phyloP scores from a whole-genome alignment of 2,329 filamentous ascomycete species.

The Alternaria triticina region DNA sequence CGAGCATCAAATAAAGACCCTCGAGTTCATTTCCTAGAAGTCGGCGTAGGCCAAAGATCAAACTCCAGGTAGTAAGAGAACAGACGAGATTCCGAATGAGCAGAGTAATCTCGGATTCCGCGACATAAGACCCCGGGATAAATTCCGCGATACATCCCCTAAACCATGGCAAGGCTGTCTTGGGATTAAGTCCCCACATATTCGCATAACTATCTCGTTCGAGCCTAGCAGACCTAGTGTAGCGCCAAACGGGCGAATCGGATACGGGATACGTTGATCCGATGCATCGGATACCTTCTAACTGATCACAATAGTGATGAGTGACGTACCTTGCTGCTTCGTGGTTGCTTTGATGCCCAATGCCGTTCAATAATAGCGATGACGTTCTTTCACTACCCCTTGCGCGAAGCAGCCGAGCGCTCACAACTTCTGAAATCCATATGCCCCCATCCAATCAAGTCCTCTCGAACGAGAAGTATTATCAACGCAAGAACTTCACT shows the following conservation, averaged over 20 bases:
- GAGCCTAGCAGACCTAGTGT: neutral
- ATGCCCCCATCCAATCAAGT: too few relatives aligned
- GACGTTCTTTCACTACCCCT: neutral
- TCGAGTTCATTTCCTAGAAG: too few relatives aligned
- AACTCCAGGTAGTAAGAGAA: too few relatives aligned
- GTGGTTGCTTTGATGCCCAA: neutral
- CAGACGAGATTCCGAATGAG: too few relatives aligned
- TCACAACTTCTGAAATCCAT: too few relatives aligned
- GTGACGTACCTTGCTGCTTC: neutral
- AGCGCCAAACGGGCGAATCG: neutral
- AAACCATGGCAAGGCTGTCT: neutral
- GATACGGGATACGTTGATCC: neutral
- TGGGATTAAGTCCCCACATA: neutral
- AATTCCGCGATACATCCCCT: neutral
- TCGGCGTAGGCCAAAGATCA: too few relatives aligned
- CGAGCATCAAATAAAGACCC: too few relatives aligned
- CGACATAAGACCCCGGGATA: neutral
- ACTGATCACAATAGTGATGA: accelerated
- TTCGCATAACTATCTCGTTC: neutral
- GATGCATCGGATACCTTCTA: neutral
- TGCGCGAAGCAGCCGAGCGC: neutral
- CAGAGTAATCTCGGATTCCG: too few relatives aligned
- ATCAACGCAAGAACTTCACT: neutral
- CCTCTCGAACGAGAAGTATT: too few relatives aligned
- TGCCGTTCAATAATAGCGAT: accelerated